Evolutionary conservation across 192 early-diverging fungal species (phyloP).

Genomic region (Geranomyces variabilis): DNA sequence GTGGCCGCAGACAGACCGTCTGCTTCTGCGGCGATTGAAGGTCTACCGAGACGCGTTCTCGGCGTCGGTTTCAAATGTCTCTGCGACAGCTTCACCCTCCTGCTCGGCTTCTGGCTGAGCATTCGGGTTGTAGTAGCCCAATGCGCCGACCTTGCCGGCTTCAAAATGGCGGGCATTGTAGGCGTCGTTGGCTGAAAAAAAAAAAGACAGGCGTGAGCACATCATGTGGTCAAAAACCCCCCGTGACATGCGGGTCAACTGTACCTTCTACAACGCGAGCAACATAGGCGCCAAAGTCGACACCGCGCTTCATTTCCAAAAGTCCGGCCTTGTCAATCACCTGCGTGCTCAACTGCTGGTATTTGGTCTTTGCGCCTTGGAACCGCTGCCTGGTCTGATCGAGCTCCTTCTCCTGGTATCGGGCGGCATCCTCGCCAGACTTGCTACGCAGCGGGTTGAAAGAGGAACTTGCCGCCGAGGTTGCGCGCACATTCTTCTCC

Average conservation of each 20-base stretch:
- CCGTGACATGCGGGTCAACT: too few relatives aligned
- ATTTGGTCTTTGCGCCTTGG: slow-evolving; percentile 44
- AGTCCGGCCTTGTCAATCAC: slow-evolving; percentile 60
- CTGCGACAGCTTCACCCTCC: not conserved
- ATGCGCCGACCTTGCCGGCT: slow-evolving; percentile 9
- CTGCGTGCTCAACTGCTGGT: slow-evolving; percentile 50
- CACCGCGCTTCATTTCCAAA: slow-evolving; percentile 56
- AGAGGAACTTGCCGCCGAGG: slow-evolving; percentile 16
- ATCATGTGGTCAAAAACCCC: too few relatives aligned
- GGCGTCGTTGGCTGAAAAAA: slow-evolving; percentile 26
- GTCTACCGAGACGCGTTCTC: slow-evolving; percentile 1
- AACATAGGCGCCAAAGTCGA: slow-evolving; percentile 50
- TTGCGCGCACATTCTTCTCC: slow-evolving; percentile 37
- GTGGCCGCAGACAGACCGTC: too few relatives aligned
- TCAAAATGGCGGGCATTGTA: slow-evolving; percentile 10
- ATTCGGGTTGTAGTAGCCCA: slow-evolving; percentile 1
- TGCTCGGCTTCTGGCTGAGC: not conserved
- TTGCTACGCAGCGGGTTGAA: slow-evolving; percentile 12
- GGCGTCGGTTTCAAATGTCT: slow-evolving; percentile 1
- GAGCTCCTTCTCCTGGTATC: slow-evolving; percentile 49
- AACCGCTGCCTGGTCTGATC: slow-evolving; percentile 47
- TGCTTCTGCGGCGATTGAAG: too few relatives aligned
- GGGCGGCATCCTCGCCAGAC: slow-evolving; percentile 20
- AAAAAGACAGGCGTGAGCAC: slow-evolving; percentile 34
- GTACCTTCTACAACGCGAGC: slow-evolving; percentile 10